Evolutionary conservation across 116 monocot species (phyloP).

Genomic region (Cymodocea nodosa): DNA sequence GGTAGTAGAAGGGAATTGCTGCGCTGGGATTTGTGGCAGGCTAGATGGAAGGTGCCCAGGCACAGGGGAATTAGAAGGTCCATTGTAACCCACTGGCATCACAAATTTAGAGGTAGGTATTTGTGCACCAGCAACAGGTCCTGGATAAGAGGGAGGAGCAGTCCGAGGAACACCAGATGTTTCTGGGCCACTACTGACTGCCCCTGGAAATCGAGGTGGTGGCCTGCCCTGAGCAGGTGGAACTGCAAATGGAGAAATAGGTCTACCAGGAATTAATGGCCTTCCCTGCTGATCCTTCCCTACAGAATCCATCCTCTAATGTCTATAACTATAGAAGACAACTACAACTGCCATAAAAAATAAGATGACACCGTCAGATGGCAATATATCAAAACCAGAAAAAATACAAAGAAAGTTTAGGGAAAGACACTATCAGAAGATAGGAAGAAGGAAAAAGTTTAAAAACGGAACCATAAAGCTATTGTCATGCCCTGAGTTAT

Average conservation of each 20-base stretch:
- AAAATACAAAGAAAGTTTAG: no score
- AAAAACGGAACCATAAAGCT: no score
- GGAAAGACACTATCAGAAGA: no score
- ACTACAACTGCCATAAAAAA: not conserved
- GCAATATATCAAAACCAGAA: no score
- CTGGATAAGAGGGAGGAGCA: slow-evolving; percentile 11
- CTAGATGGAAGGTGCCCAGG: slow-evolving; percentile 18
- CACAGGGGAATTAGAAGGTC: slow-evolving; percentile 27
- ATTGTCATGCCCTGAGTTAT: no score
- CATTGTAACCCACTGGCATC: slow-evolving; percentile 34
- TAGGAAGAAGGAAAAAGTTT: no score
- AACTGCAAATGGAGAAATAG: slow-evolving; percentile 21
- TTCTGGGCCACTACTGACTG: slow-evolving; percentile 13
- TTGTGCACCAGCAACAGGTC: slow-evolving; percentile 15
- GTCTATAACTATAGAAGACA: not conserved
- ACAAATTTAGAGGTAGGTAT: slow-evolving; percentile 11
- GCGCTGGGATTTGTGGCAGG: slow-evolving; percentile 18
- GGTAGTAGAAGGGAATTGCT: slow-evolving; percentile 31
- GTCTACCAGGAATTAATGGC: slow-evolving; percentile 11
- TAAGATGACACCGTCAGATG: not conserved
- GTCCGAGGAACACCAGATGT: slow-evolving; percentile 19
- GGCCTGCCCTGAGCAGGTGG: slow-evolving; percentile 12
- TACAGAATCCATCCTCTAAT: slow-evolving; percentile 16
- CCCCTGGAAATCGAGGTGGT: slow-evolving; percentile 19
- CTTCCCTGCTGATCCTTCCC: slow-evolving; percentile 14